Conservation (phyloP, 1,139 yeast genomes). For the Hyphopichia pseudoburtonii region DNA sequence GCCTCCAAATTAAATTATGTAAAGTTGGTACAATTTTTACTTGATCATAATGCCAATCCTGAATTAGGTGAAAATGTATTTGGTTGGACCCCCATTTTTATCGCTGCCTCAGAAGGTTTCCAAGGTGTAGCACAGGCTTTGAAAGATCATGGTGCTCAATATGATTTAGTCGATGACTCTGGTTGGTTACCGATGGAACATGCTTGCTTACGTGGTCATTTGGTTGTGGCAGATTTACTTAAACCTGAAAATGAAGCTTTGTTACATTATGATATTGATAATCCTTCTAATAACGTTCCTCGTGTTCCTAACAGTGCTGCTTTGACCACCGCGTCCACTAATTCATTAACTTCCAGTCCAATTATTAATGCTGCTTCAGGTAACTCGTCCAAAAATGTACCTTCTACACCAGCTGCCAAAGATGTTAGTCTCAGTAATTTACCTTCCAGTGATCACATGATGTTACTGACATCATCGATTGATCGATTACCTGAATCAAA, state of each 20-base stretch:
- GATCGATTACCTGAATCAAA: slow-evolving; percentile 45
- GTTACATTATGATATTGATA: slow-evolving; percentile 40
- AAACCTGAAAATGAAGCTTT: slow-evolving; percentile 41
- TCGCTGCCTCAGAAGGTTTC: slow-evolving; percentile 87
- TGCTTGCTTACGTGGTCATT: slow-evolving; percentile 87
- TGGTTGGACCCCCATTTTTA: slow-evolving; percentile 95
- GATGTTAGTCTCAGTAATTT: no score
- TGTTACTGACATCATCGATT: slow-evolving; percentile 26
- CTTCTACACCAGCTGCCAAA: background rate
- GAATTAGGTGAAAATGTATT: slow-evolving; percentile 77
- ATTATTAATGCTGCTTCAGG: slow-evolving; percentile 8
- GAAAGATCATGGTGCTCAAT: slow-evolving; percentile 52
- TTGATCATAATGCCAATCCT: slow-evolving; percentile 60
- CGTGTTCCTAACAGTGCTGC: slow-evolving; percentile 23
- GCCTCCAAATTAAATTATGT: slow-evolving; percentile 67
- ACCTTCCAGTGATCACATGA: slow-evolving; percentile 15
- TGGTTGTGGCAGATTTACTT: slow-evolving; percentile 63
- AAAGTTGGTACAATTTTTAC: slow-evolving; percentile 55
- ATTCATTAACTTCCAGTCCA: slow-evolving; percentile 12
- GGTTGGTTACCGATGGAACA: slow-evolving; percentile 99
- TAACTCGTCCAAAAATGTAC: background rate
- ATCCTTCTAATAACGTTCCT: slow-evolving; percentile 37
- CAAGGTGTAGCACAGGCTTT: slow-evolving; percentile 56
- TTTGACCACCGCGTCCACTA: slow-evolving; percentile 11
- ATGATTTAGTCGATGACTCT: slow-evolving; percentile 67